phyloP scores from a whole-genome alignment of 257 asterid genomes.

The Pogostemon cablin region DNA sequence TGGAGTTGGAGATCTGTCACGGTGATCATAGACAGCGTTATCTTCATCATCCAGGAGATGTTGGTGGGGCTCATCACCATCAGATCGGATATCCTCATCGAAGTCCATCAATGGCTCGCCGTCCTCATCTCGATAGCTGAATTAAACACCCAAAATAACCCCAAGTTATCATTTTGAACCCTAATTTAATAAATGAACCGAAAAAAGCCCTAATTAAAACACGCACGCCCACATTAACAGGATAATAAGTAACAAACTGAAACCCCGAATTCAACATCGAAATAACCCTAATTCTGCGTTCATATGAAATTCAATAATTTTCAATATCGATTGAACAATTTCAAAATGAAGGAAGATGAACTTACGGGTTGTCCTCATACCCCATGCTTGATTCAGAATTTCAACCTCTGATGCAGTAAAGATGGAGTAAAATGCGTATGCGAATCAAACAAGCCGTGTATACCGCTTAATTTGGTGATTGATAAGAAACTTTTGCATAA shows the following conservation, averaged over 20 bases:
- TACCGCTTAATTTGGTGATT: not conserved
- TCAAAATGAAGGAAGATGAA: not conserved
- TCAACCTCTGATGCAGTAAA: conserved; percentile 8
- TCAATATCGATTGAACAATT: conserved; percentile 21
- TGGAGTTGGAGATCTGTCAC: conserved; percentile 70
- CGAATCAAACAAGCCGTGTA: not conserved
- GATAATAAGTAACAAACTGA: not conserved
- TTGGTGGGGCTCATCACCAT: conserved; percentile 57
- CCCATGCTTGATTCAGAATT: conserved; percentile 45
- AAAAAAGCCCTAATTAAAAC: conserved; percentile 30
- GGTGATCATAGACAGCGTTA: conserved; percentile 35
- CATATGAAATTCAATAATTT: conserved; percentile 14
- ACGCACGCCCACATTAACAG: conserved; percentile 6
- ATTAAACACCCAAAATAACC: conserved; percentile 29
- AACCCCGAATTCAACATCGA: conserved; percentile 11
- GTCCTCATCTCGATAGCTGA: conserved; percentile 82
- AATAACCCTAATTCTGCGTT: conserved; percentile 21
- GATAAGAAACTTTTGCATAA: not conserved
- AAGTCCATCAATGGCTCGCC: conserved; percentile 95
- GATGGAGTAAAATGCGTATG: not conserved
- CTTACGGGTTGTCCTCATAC: conserved; percentile 76
- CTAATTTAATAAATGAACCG: conserved; percentile 1
- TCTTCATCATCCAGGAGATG: conserved; percentile 53
- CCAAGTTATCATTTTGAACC: conserved; percentile 23
- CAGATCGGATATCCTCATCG: conserved; percentile 71